Percentiles rank a stretch among this genome's conserved stretches.
Conservation (phyloP, 345 rosid genomes). For the Clarkia xantiana region DNA sequence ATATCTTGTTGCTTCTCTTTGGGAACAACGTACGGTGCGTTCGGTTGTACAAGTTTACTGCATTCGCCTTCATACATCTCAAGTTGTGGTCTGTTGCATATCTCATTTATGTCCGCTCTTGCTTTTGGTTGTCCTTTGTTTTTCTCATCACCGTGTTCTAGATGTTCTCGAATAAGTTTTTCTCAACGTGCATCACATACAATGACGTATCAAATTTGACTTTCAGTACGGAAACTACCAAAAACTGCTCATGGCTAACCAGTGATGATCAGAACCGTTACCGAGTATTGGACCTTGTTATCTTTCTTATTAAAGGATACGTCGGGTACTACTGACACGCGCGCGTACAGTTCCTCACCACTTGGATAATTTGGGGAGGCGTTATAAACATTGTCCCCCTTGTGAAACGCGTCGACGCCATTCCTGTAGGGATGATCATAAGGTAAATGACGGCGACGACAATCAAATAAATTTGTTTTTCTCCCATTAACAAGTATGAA, state of each 20-base stretch:
- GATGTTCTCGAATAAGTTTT: background rate
- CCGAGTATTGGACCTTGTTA: background rate
- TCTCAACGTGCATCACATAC: constrained; percentile 1
- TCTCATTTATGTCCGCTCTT: background rate
- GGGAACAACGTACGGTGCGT: background rate
- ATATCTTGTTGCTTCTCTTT: background rate
- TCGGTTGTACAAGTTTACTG: no score
- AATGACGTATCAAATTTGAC: background rate
- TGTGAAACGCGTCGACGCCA: no score
- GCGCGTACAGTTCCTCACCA: no score
- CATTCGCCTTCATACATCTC: no score
- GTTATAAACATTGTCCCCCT: no score
- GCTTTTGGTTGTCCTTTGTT: constrained; percentile 1
- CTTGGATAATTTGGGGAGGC: no score
- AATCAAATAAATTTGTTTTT: background rate
- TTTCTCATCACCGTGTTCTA: background rate
- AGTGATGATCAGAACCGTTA: background rate
- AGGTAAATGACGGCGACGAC: background rate
- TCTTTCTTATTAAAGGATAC: background rate
- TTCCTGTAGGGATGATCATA: background rate
- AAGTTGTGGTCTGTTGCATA: no score
- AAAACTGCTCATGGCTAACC: background rate
- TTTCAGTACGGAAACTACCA: background rate
- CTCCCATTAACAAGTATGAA: background rate
- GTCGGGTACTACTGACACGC: background rate